Conservation (phyloP, 2,329 filamentous ascomycete genomes). For the Fusarium brevicatenulatum region DNA sequence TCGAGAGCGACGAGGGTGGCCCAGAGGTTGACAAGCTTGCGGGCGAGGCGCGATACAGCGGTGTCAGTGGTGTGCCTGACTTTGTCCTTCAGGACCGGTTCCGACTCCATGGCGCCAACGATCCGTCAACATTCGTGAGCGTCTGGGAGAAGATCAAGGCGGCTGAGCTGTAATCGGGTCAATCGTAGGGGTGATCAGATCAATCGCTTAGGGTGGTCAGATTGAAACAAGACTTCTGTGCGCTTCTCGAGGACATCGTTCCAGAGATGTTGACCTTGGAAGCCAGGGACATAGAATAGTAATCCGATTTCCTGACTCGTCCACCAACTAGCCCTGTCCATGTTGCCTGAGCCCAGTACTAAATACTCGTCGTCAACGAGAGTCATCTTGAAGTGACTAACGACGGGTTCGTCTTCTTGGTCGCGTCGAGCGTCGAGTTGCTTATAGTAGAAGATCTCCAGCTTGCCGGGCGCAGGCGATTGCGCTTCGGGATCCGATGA, state of each 20-base stretch:
- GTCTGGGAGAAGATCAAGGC: slow-evolving; percentile 69
- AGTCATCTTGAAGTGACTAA: slow-evolving; percentile 81
- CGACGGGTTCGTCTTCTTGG: slow-evolving; percentile 68
- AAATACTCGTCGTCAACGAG: slow-evolving; percentile 75
- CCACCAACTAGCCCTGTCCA: slow-evolving; percentile 87
- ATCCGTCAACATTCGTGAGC: slow-evolving; percentile 70
- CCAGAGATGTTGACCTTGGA: slow-evolving; percentile 52
- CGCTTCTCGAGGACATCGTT: slow-evolving; percentile 51
- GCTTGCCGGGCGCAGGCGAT: slow-evolving; percentile 54
- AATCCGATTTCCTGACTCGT: slow-evolving; percentile 87
- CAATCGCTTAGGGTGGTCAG: slow-evolving; percentile 25
- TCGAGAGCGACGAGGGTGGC: slow-evolving; percentile 61
- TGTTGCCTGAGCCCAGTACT: slow-evolving; percentile 82
- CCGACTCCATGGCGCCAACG: slow-evolving; percentile 75
- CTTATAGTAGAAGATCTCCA: slow-evolving; percentile 70
- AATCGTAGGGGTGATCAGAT: not conserved
- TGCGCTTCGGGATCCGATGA: slow-evolving; percentile 56
- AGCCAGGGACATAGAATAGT: slow-evolving; percentile 59
- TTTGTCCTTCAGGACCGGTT: slow-evolving; percentile 76
- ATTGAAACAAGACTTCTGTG: slow-evolving; percentile 48
- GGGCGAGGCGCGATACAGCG: slow-evolving; percentile 42
- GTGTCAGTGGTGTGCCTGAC: slow-evolving; percentile 74
- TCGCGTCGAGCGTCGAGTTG: slow-evolving; percentile 47
- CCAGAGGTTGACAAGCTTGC: slow-evolving; percentile 48
- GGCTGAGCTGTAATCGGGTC: slow-evolving; percentile 28